Percentiles rank a stretch among this genome's conserved stretches.
These are phyloP conservation scores for Andrographis paniculata DNA, from an alignment of 305 asterid genomes.

Conservation along the genomic window DNA sequence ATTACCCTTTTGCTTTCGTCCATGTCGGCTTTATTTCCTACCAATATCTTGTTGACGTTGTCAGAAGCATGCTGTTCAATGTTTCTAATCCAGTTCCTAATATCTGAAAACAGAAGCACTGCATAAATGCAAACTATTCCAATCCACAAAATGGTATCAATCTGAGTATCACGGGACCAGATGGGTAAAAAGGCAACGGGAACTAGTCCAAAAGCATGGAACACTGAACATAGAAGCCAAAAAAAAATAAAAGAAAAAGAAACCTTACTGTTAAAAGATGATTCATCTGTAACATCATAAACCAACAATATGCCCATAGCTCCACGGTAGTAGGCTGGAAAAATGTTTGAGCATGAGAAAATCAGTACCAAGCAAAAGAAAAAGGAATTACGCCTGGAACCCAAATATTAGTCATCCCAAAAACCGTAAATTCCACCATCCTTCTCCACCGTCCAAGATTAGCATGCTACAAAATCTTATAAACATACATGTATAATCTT, in stretches of 20 bases:
- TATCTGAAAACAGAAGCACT: slow-evolving; percentile 36
- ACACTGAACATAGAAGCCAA: slow-evolving; percentile 8
- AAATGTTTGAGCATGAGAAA: slow-evolving; percentile 17
- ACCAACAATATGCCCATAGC: slow-evolving; percentile 70
- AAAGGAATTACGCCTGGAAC: too few relatives aligned
- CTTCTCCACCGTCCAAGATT: not conserved
- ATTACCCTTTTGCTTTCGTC: slow-evolving; percentile 75
- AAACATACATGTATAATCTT: not conserved
- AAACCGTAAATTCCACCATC: not conserved
- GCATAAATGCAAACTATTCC: slow-evolving; percentile 3
- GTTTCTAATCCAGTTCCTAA: slow-evolving; percentile 76
- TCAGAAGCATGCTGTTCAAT: too few relatives aligned
- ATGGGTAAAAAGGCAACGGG: not conserved
- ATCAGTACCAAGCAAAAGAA: not conserved
- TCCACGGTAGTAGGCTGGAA: slow-evolving; percentile 59
- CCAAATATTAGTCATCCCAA: slow-evolving; percentile 9
- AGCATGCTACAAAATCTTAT: not conserved
- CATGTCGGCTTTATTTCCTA: slow-evolving; percentile 78
- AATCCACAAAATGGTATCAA: not conserved
- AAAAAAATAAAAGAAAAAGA: slow-evolving; percentile 12
- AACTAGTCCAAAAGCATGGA: not conserved
- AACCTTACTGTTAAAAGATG: slow-evolving; percentile 53
- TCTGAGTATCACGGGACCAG: not conserved
- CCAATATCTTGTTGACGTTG: slow-evolving; percentile 61
- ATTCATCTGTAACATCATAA: slow-evolving; percentile 56